These are phyloP conservation scores for Wickerhamomyces ciferrii DNA, from an alignment of 805 yeast genomes.

Conservation along the genomic window DNA sequence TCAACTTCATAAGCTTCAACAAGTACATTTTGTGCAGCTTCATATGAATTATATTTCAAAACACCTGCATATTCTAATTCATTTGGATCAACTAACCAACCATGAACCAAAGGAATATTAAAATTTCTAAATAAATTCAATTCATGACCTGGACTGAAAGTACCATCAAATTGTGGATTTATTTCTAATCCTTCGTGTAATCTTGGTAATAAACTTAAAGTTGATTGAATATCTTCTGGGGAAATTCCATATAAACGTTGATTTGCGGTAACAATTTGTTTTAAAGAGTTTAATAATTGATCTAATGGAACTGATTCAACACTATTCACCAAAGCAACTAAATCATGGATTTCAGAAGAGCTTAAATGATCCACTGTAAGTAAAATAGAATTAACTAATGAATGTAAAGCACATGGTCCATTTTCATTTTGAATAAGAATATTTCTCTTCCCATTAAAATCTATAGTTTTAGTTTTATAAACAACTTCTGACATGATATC, in stretches of 20 bases:
- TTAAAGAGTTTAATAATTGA: constrained; percentile 43
- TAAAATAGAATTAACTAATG: constrained; percentile 66
- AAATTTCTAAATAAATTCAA: constrained; percentile 53
- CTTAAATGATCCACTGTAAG: constrained; percentile 33
- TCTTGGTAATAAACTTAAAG: constrained; percentile 54
- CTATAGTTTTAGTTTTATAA: constrained; percentile 14
- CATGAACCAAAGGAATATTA: constrained; percentile 66
- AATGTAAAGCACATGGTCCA: constrained; percentile 87
- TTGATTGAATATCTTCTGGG: constrained; percentile 30
- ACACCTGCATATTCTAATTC: constrained; percentile 29
- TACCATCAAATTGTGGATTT: constrained; percentile 64
- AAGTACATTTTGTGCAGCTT: constrained; percentile 53
- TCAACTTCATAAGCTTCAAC: constrained; percentile 38
- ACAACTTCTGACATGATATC: not conserved
- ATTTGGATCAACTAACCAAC: constrained; percentile 65
- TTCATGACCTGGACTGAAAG: constrained; percentile 49
- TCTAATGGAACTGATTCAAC: constrained; percentile 28
- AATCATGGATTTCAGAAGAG: constrained; percentile 18
- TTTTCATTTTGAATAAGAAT: constrained; percentile 73
- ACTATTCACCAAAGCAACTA: constrained; percentile 27
- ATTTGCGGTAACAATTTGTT: constrained; percentile 36
- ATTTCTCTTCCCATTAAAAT: constrained; percentile 26
- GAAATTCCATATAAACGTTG: constrained; percentile 21
- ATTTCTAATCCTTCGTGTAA: constrained; percentile 68
- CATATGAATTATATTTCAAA: constrained; percentile 42